Conservation (phyloP, 108 stramenopile genomes). For the Stephanodiscus triporus region DNA sequence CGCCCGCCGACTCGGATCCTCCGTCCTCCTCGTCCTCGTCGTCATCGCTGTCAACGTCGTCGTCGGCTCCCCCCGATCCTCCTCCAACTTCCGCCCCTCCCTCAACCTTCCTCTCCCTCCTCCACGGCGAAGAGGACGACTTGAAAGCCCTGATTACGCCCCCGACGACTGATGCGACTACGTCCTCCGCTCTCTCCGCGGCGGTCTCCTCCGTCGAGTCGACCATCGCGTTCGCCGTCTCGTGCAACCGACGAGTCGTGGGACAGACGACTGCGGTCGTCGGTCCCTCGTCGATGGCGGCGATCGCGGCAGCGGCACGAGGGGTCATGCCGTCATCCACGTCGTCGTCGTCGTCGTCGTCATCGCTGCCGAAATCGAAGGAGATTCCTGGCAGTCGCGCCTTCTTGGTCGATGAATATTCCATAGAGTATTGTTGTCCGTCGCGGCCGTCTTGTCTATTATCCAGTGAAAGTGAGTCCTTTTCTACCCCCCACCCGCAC, state of each 20-base stretch:
- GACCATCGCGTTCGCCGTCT: background rate
- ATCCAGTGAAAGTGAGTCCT: too few relatives aligned
- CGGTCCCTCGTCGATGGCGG: background rate
- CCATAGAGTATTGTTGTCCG: too few relatives aligned
- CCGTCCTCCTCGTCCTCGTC: background rate
- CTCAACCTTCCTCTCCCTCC: background rate
- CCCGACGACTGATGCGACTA: background rate
- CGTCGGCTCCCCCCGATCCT: too few relatives aligned
- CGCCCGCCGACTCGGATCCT: background rate
- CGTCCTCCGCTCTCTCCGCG: background rate
- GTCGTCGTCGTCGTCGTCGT: background rate
- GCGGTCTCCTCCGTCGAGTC: background rate
- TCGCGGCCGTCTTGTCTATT: too few relatives aligned
- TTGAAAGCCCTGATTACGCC: background rate
- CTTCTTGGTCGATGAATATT: conserved; percentile 4
- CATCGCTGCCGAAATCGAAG: background rate
- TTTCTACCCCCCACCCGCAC: too few relatives aligned
- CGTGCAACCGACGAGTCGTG: background rate
- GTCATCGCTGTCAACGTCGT: background rate
- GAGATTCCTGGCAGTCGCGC: conserved; percentile 3
- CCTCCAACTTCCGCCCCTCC: background rate
- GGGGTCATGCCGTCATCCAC: background rate
- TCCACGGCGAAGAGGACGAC: background rate
- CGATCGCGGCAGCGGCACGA: background rate
- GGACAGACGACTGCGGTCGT: background rate